These are phyloP conservation scores for Apiotrichum porosum DNA, from an alignment of 1,284 basidiomycete genomes.

Conservation along the genomic window DNA sequence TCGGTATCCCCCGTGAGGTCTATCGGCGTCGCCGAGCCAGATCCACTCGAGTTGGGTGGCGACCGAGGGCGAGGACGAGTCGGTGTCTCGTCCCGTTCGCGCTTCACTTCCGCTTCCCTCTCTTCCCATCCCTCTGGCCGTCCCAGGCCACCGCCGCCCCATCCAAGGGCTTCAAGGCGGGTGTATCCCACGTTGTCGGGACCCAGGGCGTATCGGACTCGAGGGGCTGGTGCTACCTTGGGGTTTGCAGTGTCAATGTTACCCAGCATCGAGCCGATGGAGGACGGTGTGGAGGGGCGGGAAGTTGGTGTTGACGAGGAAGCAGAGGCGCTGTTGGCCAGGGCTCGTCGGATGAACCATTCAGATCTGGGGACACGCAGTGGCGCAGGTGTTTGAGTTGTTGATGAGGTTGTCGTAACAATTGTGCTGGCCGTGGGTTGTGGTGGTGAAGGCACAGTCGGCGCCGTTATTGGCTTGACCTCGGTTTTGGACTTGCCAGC, in stretches of 20 bases:
- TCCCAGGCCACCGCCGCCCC: conserved; percentile 43
- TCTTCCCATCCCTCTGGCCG: conserved; percentile 25
- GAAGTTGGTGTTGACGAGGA: neutral
- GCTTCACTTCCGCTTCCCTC: too few relatives aligned
- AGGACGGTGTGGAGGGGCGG: conserved; percentile 12
- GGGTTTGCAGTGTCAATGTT: too few relatives aligned
- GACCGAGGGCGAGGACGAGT: neutral
- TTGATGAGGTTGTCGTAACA: too few relatives aligned
- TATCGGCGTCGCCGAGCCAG: neutral
- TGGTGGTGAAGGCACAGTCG: too few relatives aligned
- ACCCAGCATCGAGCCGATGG: conserved; percentile 33
- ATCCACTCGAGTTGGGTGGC: too few relatives aligned
- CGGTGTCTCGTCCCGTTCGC: too few relatives aligned
- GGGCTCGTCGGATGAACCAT: conserved; percentile 46
- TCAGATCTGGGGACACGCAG: conserved; percentile 31
- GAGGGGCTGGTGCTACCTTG: conserved; percentile 1
- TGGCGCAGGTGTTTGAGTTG: too few relatives aligned
- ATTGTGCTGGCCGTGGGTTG: neutral
- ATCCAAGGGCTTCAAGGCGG: conserved; percentile 35
- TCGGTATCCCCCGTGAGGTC: conserved; percentile 18
- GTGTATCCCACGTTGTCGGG: conserved; percentile 43
- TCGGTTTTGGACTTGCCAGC: neutral
- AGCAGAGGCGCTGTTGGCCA: conserved; percentile 12
- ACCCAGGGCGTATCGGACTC: conserved; percentile 33
- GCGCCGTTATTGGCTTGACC: neutral